A percentile compares a stretch with the other conserved stretches of the same genome.
These are phyloP conservation scores for Ogataea ganodermae DNA, from an alignment of 805 yeast species.

Conservation along the genomic window DNA sequence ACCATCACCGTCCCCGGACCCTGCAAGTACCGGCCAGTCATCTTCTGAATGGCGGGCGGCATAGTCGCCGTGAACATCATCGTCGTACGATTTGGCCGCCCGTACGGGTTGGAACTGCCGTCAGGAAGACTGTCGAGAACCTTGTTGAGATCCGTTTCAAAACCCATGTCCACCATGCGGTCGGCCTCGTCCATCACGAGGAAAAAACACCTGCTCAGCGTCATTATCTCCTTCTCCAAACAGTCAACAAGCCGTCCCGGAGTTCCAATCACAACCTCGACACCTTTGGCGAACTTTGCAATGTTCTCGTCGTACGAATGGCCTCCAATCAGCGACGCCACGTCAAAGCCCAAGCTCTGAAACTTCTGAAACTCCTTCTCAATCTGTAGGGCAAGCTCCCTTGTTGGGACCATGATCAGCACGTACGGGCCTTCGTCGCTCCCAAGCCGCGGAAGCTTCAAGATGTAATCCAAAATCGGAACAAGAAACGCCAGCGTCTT, in stretches of 20 bases:
- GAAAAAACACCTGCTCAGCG: constrained; percentile 60
- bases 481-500: constrained; percentile 82
- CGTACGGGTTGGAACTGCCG: constrained; percentile 43
- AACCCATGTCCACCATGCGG: constrained; percentile 93
- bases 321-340: constrained; percentile 84
- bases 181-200: constrained; percentile 93
- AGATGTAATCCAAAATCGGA: constrained; percentile 64
- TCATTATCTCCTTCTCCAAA: constrained; percentile 64
- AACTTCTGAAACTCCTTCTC: constrained; percentile 55
- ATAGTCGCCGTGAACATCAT: constrained; percentile 96
- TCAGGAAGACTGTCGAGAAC: constrained; percentile 60
- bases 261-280: constrained; percentile 85
- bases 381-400: constrained; percentile 91
- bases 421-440: constrained; percentile 71
- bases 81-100: constrained; percentile 53
- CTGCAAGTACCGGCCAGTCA: constrained; percentile 62
- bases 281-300: constrained; percentile 57
- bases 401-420: constrained; percentile 83
- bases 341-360: constrained; percentile 41
- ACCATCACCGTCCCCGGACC: constrained; percentile 66
- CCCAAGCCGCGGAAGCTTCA: constrained; percentile 48
- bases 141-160: constrained; percentile 73
- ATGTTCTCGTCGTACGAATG: constrained; percentile 78
- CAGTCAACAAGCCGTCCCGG: constrained; percentile 91
- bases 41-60: constrained; percentile 68